Base-by-base conservation (phyloP, 768 basidiomycete species). In the Suillus paluster region DNA sequence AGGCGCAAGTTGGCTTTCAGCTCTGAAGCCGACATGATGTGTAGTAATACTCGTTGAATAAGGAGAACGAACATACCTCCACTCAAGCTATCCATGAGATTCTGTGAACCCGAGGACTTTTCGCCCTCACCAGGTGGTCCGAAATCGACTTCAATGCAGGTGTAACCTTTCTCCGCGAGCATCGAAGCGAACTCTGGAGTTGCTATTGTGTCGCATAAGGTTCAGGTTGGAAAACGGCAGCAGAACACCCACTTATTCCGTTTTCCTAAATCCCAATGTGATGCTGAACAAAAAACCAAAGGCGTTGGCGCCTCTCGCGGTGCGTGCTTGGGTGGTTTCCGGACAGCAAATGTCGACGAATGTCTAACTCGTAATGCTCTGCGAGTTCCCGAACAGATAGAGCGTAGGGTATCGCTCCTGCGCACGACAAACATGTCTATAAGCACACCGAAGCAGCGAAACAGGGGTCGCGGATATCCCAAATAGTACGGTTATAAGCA, bases 231-330 rank as follows among this genome's bases (percentile, higher is more conserved):
- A 17, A 21, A n/a, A n/a, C n/a, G n/a, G n/a, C n/a, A n/a, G n/a
- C 30, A 57, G 34, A 36, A 36, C 3, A 63, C 60, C 66, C 68
- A 84, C 82, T 79, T 79, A 62, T 69, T 68, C 39, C 67, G 65
- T 11, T 81, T 82, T 21, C 67, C 64, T 57, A 66, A 58, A 68
- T 83, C 81, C 83, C 84, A 83, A 33, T 66, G 57, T n/a, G 73
- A 74, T 0, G 82, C 77, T 15, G 84, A 84, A 41, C 85, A 77
- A 60, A 86, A 84, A 0, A 84, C 78, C 21, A 86, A 71, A 12
- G 84, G 85, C 5, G 84, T 85, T 8, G 84, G 83, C 10, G 75
- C 80, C 65, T 82, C 76, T 45, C 84, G 74, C 25, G 80, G 79
- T 12, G 83, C 80, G 64, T 70, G 75, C 10, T 67, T 44, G 2